phyloP scores from a whole-genome alignment of 148 eudicot species.

The Beta vulgaris region DNA sequence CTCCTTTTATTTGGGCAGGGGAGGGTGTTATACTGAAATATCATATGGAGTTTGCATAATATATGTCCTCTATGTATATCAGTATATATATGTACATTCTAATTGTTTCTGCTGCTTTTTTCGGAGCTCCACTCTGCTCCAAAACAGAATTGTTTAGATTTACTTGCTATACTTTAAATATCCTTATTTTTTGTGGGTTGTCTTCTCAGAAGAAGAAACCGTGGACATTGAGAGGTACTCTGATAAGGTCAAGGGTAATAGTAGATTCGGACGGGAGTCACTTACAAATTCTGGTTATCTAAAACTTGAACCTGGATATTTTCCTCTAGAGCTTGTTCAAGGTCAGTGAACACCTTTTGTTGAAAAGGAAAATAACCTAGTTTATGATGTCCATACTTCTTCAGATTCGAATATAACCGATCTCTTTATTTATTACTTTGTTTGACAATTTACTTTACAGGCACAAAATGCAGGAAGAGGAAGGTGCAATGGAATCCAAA shows the following conservation, averaged over 20 bases:
- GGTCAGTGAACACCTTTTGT: conserved; percentile 21
- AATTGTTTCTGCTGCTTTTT: not conserved
- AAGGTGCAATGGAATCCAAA: conserved; percentile 34
- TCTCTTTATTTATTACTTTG: not conserved
- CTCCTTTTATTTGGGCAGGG: no score
- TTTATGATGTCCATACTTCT: not conserved
- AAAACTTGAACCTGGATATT: conserved; percentile 36
- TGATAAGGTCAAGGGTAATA: conserved; percentile 14
- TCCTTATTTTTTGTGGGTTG: conserved; percentile 1
- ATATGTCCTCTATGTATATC: no score
- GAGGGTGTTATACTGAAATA: no score
- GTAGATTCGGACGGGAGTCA: conserved; percentile 18
- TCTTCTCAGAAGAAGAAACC: conserved; percentile 20
- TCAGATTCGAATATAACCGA: not conserved
- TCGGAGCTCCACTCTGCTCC: no score
- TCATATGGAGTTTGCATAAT: no score
- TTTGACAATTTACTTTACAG: conserved; percentile 26
- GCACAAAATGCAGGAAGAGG: conserved; percentile 25
- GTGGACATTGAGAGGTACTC: conserved; percentile 30
- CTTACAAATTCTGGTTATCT: conserved; percentile 29
- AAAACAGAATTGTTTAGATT: not conserved
- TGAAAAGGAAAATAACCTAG: not conserved
- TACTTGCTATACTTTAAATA: not conserved
- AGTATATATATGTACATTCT: not conserved
- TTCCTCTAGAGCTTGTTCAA: conserved; percentile 35